phyloP scores from a whole-genome alignment of 345 rosid genomes.

The Sonneratia alba region DNA sequence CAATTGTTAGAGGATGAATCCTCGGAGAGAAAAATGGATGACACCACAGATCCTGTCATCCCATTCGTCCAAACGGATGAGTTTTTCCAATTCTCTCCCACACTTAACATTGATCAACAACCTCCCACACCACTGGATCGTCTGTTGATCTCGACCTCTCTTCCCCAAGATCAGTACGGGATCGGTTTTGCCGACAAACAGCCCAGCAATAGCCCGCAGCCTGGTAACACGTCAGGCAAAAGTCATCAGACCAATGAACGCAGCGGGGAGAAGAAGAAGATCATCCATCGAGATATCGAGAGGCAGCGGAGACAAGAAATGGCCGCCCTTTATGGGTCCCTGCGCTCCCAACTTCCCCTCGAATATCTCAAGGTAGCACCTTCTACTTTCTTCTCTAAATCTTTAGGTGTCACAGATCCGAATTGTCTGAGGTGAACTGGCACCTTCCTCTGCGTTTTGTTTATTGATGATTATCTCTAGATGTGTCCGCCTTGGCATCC shows the following conservation, averaged over 20 bases:
- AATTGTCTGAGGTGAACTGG: no score
- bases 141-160: no score
- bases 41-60: background rate
- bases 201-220: background rate
- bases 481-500: no score
- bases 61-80: background rate
- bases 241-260: background rate
- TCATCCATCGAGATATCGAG: constrained; percentile 31
- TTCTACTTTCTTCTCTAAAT: no score
- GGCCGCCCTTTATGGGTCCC: constrained; percentile 28
- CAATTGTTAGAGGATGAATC: background rate
- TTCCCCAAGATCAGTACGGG: no score
- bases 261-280: constrained; percentile 16
- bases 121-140: no score
- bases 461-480: no score
- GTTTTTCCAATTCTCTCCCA: background rate
- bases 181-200: no score
- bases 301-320: constrained; percentile 38
- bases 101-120: no score
- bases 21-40: no score
- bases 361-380: constrained; percentile 29
- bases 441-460: background rate
- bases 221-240: background rate
- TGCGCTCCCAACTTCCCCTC: constrained; percentile 39
- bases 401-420: no score